These are phyloP conservation scores for Pythium sukuiense DNA, from an alignment of 352 stramenopile genomes.

Conservation along the genomic window DNA sequence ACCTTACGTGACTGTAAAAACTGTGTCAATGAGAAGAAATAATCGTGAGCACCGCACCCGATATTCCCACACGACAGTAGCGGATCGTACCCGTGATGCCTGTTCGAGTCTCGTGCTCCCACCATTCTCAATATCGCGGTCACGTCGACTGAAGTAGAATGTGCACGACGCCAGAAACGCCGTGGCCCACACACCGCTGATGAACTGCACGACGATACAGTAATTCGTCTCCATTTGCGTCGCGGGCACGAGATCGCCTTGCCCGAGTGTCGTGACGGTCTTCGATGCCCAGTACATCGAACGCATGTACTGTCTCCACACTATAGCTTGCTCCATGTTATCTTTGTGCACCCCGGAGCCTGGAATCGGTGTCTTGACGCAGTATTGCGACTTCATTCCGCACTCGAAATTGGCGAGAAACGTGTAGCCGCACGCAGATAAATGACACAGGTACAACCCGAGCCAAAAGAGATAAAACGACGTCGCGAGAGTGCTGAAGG, in stretches of 20 bases:
- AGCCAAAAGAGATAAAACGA: constrained; percentile 44
- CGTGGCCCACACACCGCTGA: constrained; percentile 66
- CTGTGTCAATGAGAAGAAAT: constrained; percentile 16
- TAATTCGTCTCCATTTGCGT: constrained; percentile 61
- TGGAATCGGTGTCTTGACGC: constrained; percentile 29
- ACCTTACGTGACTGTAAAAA: constrained; percentile 50
- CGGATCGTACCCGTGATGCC: constrained; percentile 28
- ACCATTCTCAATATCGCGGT: constrained; percentile 53
- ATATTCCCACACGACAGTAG: background rate
- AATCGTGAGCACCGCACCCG: background rate
- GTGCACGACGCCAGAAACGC: constrained; percentile 63
- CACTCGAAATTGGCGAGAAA: constrained; percentile 40
- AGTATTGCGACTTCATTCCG: constrained; percentile 20
- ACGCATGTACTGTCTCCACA: constrained; percentile 49
- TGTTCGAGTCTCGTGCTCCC: constrained; percentile 62
- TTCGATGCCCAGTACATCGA: constrained; percentile 73
- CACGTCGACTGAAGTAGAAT: constrained; percentile 70
- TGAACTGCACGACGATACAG: constrained; percentile 59
- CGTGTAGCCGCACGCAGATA: constrained; percentile 61
- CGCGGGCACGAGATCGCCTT: constrained; percentile 65
- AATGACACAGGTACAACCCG: constrained; percentile 62
- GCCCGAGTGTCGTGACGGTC: constrained; percentile 64
- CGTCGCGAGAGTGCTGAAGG: constrained; percentile 50
- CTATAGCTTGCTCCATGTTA: constrained; percentile 44
- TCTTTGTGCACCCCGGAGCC: constrained; percentile 66